phyloP scores from a whole-genome alignment of 2,329 filamentous ascomycete genomes.

The Hortaea werneckii region DNA sequence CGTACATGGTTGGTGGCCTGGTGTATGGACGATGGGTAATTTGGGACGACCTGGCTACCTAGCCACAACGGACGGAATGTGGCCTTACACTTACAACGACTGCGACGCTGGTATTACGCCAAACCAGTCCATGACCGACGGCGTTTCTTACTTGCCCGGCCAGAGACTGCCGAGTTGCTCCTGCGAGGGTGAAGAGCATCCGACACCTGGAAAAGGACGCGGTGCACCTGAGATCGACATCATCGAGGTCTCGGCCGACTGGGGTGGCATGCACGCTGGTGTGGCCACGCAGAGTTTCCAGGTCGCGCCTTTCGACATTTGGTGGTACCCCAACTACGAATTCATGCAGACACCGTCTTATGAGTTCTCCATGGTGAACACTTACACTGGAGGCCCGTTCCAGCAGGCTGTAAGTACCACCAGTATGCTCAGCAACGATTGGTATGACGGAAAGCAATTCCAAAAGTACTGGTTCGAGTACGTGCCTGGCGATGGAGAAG shows the following conservation, averaged over 20 bases:
- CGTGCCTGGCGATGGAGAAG: constrained; percentile 36
- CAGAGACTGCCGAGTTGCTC: constrained; percentile 37
- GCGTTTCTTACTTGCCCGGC: constrained; percentile 34
- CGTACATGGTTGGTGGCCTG: constrained; percentile 42
- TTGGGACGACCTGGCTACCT: constrained; percentile 43
- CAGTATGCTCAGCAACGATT: constrained; percentile 44
- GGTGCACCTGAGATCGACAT: constrained; percentile 42
- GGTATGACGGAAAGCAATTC: constrained; percentile 45
- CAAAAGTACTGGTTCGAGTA: constrained; percentile 50
- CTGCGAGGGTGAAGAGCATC: constrained; percentile 37
- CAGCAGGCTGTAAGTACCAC: constrained; percentile 48
- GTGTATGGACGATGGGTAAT: constrained; percentile 46
- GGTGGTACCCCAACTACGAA: constrained; percentile 43
- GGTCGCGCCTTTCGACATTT: constrained; percentile 41
- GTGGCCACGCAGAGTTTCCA: constrained; percentile 41
- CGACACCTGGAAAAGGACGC: constrained; percentile 36
- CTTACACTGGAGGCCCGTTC: constrained; percentile 44
- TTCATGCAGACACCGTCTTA: constrained; percentile 43
- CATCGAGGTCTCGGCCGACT: constrained; percentile 38
- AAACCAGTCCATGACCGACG: constrained; percentile 37
- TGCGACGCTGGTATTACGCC: constrained; percentile 43
- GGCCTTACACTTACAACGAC: constrained; percentile 43
- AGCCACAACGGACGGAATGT: constrained; percentile 43
- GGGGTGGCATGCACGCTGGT: constrained; percentile 28
- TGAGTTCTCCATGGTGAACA: constrained; percentile 38